Percentiles rank a stretch among this genome's conserved stretches.
These are phyloP conservation scores for Microascus cirrosus DNA, from an alignment of 2,329 filamentous ascomycete genomes.

Conservation along the genomic window DNA sequence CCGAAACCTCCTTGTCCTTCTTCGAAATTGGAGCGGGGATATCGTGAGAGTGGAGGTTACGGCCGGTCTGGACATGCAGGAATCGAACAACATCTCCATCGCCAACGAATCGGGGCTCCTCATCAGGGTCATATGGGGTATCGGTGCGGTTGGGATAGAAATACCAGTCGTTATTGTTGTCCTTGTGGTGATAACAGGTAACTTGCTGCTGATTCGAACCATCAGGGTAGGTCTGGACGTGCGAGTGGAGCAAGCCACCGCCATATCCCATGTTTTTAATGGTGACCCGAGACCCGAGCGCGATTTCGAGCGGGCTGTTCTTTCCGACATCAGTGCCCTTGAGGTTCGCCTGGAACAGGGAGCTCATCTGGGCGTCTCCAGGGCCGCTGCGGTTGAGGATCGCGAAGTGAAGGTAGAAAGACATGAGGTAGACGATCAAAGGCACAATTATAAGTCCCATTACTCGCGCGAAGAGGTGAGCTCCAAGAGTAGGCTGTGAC, in stretches of 20 bases:
- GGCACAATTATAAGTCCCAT: conserved; percentile 83
- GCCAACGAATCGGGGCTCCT: conserved; percentile 63
- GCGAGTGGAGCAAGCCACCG: conserved; percentile 89
- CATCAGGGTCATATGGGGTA: conserved; percentile 59
- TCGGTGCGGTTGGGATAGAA: conserved; percentile 88
- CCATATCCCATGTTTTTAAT: conserved; percentile 99
- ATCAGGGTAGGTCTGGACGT: conserved; percentile 91
- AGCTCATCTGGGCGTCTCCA: conserved; percentile 99
- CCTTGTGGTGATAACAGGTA: conserved; percentile 99
- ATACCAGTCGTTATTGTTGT: conserved; percentile 99
- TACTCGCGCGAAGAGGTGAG: conserved; percentile 70
- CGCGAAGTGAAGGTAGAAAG: conserved; percentile 88
- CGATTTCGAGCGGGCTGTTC: conserved; percentile 87
- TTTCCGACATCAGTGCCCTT: conserved; percentile 88
- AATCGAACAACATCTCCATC: conserved; percentile 73
- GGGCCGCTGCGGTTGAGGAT: conserved; percentile 90
- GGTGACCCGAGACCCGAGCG: conserved; percentile 77
- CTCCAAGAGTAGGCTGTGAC: conserved; percentile 48
- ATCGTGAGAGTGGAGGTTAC: conserved; percentile 91
- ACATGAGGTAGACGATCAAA: conserved; percentile 85
- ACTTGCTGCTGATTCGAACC: conserved; percentile 92
- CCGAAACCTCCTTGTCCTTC: conserved; percentile 83
- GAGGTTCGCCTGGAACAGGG: conserved; percentile 94
- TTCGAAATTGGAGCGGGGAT: conserved; percentile 85
- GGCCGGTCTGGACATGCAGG: conserved; percentile 89